Conservation (phyloP, 441 rosid species). For the Brassica balearica region DNA sequence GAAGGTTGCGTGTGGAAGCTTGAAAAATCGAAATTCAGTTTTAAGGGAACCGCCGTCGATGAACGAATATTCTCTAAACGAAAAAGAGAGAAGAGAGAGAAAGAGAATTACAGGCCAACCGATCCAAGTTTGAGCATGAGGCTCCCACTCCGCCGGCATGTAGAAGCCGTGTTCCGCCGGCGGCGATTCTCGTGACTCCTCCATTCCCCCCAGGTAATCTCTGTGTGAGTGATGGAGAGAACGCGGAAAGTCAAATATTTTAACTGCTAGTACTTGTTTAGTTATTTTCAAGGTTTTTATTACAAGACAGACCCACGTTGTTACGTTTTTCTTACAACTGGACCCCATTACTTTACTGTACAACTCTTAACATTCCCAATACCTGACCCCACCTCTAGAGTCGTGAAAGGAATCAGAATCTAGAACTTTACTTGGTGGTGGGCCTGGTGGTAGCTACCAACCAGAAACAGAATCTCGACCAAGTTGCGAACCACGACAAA, state of each 20-base stretch:
- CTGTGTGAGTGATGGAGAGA: neutral
- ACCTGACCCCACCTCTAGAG: conserved; percentile 21
- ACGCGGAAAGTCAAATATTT: conserved; percentile 5
- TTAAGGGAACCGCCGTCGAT: too few species aligned
- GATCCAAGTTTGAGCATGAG: conserved; percentile 91
- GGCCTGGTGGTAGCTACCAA: too few species aligned
- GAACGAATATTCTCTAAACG: too few species aligned
- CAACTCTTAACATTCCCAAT: neutral
- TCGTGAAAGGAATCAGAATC: conserved; percentile 35
- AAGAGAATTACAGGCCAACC: conserved; percentile 87
- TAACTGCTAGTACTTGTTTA: neutral
- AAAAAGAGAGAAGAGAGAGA: neutral
- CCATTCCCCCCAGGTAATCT: conserved; percentile 22
- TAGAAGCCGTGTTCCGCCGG: conserved; percentile 66
- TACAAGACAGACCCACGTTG: neutral
- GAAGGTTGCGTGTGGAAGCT: neutral
- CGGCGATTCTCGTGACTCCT: conserved; percentile 65
- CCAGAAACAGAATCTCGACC: neutral
- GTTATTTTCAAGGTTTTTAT: neutral
- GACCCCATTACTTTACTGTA: conserved; percentile 5
- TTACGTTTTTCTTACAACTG: neutral
- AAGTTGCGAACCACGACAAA: neutral
- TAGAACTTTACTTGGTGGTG: neutral
- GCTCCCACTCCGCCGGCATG: conserved; percentile 99
- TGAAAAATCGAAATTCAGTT: too few species aligned